Evolutionary conservation across 768 basidiomycete species (phyloP).

Genomic region (Suillus plorans): DNA sequence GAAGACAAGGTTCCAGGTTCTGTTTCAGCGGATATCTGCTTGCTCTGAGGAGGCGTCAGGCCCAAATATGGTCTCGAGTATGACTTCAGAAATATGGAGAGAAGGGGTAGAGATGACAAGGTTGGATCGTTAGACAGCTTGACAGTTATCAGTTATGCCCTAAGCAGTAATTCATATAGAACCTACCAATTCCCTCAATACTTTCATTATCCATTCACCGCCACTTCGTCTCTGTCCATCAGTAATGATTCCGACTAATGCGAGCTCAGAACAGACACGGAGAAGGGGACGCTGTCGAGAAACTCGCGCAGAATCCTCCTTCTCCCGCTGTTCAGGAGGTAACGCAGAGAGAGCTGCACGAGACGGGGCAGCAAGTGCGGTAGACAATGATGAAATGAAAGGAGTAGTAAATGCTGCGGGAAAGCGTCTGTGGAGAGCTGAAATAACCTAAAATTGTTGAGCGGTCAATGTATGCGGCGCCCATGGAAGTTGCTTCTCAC

Average conservation of each 20-base stretch:
- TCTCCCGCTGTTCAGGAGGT: slow-evolving; percentile 81
- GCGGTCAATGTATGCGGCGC: not conserved
- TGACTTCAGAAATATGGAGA: slow-evolving; percentile 92
- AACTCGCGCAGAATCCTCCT: slow-evolving; percentile 82
- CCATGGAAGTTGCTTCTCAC: slow-evolving; percentile 41
- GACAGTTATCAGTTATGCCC: slow-evolving; percentile 14
- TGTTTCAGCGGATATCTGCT: slow-evolving; percentile 55
- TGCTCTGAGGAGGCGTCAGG: slow-evolving; percentile 53
- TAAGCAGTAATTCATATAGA: slow-evolving; percentile 5
- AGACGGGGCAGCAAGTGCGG: slow-evolving; percentile 59
- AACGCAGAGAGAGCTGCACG: slow-evolving; percentile 55
- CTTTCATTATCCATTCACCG: slow-evolving; percentile 89
- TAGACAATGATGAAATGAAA: slow-evolving; percentile 58
- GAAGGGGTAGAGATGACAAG: slow-evolving; percentile 83
- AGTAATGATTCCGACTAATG: slow-evolving; percentile 79
- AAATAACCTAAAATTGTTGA: slow-evolving; percentile 65
- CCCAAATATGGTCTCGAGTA: slow-evolving; percentile 88
- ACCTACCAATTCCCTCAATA: slow-evolving; percentile 80
- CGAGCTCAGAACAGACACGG: slow-evolving; percentile 87
- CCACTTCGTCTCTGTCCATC: slow-evolving; percentile 70
- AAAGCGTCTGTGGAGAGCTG: slow-evolving; percentile 85
- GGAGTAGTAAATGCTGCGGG: slow-evolving; percentile 74
- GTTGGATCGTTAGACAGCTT: slow-evolving; percentile 88
- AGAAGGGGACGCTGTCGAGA: slow-evolving; percentile 81
- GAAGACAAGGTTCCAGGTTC: slow-evolving; percentile 58